Evolutionary conservation across 1,284 basidiomycete genomes (phyloP), one percentile per base, ranked within the genome.

Genomic region (Sporisorium sorghi): DNA sequence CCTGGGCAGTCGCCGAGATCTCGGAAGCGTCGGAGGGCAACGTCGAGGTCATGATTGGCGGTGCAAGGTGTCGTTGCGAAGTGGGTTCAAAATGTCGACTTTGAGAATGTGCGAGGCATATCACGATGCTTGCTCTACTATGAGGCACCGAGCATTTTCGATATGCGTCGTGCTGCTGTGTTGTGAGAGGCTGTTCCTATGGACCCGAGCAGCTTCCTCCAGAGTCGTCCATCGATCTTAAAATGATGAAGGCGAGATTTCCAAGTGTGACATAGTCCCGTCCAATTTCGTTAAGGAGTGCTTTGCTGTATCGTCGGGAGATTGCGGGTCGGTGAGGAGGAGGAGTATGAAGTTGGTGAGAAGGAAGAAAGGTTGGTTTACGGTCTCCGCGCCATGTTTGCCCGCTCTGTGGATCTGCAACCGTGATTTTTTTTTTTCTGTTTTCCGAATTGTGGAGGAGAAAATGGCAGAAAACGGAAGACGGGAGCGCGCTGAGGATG

Each of bases 1-100:
- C 72, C 24, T 74, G 72, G 12, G 72, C 72, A 2, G 72, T 70
- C 8, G 56, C 72, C 15, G 72, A 69, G n/a, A 73, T 65, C 17
- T 73, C 65, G 17, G 59, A 42, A 4, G 70, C 56, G 43, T 73
- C 63, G 23, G 54, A 49, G 2, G 58, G 53, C 8, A 56, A 42
- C 0, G 64, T 55, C 14, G 64, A 60, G 9, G 58, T 30, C 43
- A 42, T 50, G 28, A 12, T 15, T 49, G 43, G 44, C 15, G 24
- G 7, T 17, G 30, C 5, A 7, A 19, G 21, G 43, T 17, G 43
- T 44, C 12, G 43, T 17, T n/a, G 37, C 23, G 11, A 28, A 6
- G 24, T 21, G 14, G 24, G 14, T 11, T 30, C 6, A 46, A 6
- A n/a, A 46, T 3, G 7, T 28, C 26, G 26, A n/a, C 26, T 11